Conservation (phyloP, 2,329 filamentous ascomycete genomes). For the Nothophaeocryptopus gaeumannii region DNA sequence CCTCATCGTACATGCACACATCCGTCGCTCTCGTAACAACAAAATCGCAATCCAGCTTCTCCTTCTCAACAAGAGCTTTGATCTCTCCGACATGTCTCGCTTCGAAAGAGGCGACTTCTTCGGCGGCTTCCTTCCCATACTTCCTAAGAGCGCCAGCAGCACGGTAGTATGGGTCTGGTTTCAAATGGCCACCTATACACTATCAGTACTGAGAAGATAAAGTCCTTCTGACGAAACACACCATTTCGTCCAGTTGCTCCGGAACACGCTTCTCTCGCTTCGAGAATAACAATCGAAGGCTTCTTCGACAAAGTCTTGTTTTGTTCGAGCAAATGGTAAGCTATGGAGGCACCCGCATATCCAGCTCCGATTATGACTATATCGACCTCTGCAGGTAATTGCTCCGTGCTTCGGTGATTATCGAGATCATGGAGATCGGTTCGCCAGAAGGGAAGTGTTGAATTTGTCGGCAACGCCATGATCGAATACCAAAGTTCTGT, state of each 20-base stretch:
- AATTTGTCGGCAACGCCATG: slow-evolving; percentile 21
- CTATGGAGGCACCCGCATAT: slow-evolving; percentile 25
- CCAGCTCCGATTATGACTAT: slow-evolving; percentile 31
- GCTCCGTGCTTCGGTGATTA: slow-evolving; percentile 61
- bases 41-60: slow-evolving; percentile 47
- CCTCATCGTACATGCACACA: slow-evolving; percentile 35
- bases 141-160: slow-evolving; percentile 24
- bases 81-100: slow-evolving; percentile 34
- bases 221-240: neutral
- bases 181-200: slow-evolving; percentile 32
- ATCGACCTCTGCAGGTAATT: slow-evolving; percentile 42
- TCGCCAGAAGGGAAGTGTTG: slow-evolving; percentile 45
- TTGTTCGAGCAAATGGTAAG: slow-evolving; percentile 27
- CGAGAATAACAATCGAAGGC: slow-evolving; percentile 25
- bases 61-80: slow-evolving; percentile 38
- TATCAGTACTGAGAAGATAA: neutral
- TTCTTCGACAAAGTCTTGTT: neutral
- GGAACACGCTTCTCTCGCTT: slow-evolving; percentile 29
- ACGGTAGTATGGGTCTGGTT: slow-evolving; percentile 36
- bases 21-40: slow-evolving; percentile 42
- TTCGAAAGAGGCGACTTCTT: slow-evolving; percentile 36
- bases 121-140: slow-evolving; percentile 32
- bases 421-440: slow-evolving; percentile 41
- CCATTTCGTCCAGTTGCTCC: slow-evolving; percentile 32
- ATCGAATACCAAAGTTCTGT: neutral